Evolutionary conservation across 352 stramenopile genomes (phyloP).

Genomic region (Phytophthora pistaciae): DNA sequence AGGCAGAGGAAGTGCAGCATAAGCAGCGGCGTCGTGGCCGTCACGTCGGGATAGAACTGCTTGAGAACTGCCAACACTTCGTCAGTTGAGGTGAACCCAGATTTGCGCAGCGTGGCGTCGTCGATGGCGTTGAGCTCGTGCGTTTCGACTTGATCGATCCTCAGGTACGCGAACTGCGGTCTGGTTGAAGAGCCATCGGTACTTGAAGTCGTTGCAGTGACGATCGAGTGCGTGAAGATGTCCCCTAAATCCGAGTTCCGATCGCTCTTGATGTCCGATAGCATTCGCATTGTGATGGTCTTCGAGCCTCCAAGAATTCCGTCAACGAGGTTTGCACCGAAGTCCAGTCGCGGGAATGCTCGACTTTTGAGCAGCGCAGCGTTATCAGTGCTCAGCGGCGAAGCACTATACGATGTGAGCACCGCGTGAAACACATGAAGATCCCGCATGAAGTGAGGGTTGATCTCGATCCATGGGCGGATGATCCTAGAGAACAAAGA

Average conservation of each 20-base stretch:
- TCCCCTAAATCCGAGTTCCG: constrained; percentile 59
- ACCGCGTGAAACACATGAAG: constrained; percentile 52
- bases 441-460: constrained; percentile 61
- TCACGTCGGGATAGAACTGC: constrained; percentile 68
- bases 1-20: constrained; percentile 68
- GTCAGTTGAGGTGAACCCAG: constrained; percentile 47
- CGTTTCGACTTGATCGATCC: constrained; percentile 47
- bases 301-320: constrained; percentile 57
- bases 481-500: constrained; percentile 40
- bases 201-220: constrained; percentile 44
- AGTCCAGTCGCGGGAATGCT: constrained; percentile 59
- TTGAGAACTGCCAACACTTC: constrained; percentile 59
- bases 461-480: constrained; percentile 80
- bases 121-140: constrained; percentile 41
- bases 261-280: constrained; percentile 57
- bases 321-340: constrained; percentile 52
- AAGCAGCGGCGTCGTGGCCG: constrained; percentile 45
- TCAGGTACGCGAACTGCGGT: constrained; percentile 58
- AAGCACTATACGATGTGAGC: constrained; percentile 1
- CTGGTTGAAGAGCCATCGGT: constrained; percentile 6
- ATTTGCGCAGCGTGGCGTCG: constrained; percentile 43
- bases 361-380: constrained; percentile 23
- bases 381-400: constrained; percentile 13
- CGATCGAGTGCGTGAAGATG: constrained; percentile 47
- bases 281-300: constrained; percentile 73